Evolutionary conservation across 768 basidiomycete genomes (phyloP).

Genomic region (Termitomyces sp.): DNA sequence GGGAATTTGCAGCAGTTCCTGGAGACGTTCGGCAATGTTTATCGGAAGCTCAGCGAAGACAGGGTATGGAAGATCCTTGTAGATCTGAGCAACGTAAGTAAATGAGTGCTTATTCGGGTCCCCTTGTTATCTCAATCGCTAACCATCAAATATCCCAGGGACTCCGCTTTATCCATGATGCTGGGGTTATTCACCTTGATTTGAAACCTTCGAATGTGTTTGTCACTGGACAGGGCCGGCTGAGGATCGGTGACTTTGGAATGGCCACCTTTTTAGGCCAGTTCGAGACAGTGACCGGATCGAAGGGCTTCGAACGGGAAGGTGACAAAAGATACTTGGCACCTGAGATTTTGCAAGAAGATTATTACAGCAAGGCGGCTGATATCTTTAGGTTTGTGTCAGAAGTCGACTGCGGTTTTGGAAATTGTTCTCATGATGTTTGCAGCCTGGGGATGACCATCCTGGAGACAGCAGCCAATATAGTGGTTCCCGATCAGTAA

Average conservation of each 20-base stretch:
- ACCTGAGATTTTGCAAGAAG: slow-evolving; percentile 83
- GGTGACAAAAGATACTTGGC: slow-evolving; percentile 97
- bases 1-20: slow-evolving; percentile 91
- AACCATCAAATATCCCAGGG: slow-evolving; percentile 47
- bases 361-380: slow-evolving; percentile 86
- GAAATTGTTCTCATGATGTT: slow-evolving; percentile 31
- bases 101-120: slow-evolving; percentile 21
- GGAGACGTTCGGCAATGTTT: slow-evolving; percentile 82
- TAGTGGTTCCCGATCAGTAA: slow-evolving; percentile 94
- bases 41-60: slow-evolving; percentile 84
- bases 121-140: slow-evolving; percentile 8
- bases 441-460: slow-evolving; percentile 90
- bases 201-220: slow-evolving; percentile 98
- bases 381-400: slow-evolving; percentile 90
- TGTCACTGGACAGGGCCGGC: slow-evolving; percentile 76
- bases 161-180: slow-evolving; percentile 82
- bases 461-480: slow-evolving; percentile 92
- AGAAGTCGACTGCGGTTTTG: slow-evolving; percentile 19
- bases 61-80: slow-evolving; percentile 94
- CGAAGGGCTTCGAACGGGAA: slow-evolving; percentile 79
- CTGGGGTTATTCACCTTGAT: slow-evolving; percentile 90
- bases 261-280: slow-evolving; percentile 82
- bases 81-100: slow-evolving; percentile 82
- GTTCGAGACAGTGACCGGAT: slow-evolving; percentile 20
- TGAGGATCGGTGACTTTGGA: slow-evolving; percentile 98